Evolutionary conservation across 148 eudicot genomes (phyloP), one percentile per base, ranked within the genome.

Genomic region (Spergularia bocconei): DNA sequence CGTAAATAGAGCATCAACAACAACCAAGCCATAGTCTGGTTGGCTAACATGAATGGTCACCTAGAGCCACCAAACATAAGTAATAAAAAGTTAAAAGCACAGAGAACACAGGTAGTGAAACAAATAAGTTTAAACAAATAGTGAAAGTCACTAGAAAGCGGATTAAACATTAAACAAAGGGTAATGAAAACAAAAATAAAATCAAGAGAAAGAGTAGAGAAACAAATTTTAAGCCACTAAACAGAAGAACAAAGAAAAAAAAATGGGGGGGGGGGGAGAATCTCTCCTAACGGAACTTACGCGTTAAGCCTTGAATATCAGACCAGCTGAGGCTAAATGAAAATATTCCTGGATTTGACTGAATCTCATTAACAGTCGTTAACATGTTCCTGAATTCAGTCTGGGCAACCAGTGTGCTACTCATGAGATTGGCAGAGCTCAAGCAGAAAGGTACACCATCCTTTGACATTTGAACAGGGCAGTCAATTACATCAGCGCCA

Each of bases 401-500:
- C 59, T 88, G 84, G 54, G 78, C 84, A 56, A 84, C 82, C 33
- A 36, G 79, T 69, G 98, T 91, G 85, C 80, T 83, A 69, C 85
- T 84, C 65, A 88, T 73, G 56, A 95, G 96, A 83, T 92, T 88
- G 70, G 84, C 75, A 67, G 90, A 83, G 64, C 91, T 91, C 71
- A 83, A 82, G 87, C 98, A 95, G 75, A 92, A 79, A n/a, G 98
- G 97, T n/a, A 83, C 56, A 48, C 97, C 92, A 39, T 95, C 97
- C 53, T 82, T 82, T 13, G 99, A 83, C 84, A 95, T 84, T 84
- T 95, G 98, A 70, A 95, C 92, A 57, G 87, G 87, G 76, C 98
- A 95, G 71, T 89, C 98, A 52, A 95, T 87, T 39, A 95, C 79
- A 70, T 95, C 93, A 55, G 82, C 96, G 47, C 98, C 98, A 75